A percentile compares a stretch with the other conserved stretches of the same genome.
Conservation (phyloP, 805 yeast genomes). For the Yarrowia sp. region DNA sequence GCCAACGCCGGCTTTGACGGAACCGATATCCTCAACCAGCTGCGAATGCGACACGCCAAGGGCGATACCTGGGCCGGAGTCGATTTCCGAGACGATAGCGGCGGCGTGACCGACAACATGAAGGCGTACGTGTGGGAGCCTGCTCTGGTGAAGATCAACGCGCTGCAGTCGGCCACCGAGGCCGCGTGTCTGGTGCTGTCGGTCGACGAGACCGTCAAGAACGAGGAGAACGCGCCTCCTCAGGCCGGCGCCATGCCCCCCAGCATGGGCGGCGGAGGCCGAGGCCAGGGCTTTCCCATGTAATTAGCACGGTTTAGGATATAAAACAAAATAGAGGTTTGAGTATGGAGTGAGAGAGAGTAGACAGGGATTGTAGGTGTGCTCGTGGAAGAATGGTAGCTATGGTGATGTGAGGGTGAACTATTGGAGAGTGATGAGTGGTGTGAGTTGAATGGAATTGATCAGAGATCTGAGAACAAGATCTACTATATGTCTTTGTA, state of each 20-base stretch:
- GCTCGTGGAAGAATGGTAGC: too few relatives aligned
- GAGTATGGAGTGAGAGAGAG: too few relatives aligned
- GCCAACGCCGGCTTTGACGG: constrained; percentile 99
- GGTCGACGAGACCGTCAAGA: constrained; percentile 86
- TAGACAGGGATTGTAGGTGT: too few relatives aligned
- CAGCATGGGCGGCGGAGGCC: constrained; percentile 42
- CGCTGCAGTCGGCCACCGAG: constrained; percentile 94
- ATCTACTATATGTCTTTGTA: too few relatives aligned
- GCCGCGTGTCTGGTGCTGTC: constrained; percentile 91
- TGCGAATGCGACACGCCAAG: constrained; percentile 92
- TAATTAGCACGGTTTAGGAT: neutral
- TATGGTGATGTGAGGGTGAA: too few relatives aligned
- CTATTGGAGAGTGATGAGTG: too few relatives aligned
- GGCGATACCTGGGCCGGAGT: constrained; percentile 93
- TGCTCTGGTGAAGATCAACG: constrained; percentile 88
- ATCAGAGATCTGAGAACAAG: too few relatives aligned
- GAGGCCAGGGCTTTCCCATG: constrained; percentile 41
- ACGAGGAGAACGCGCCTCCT: constrained; percentile 53
- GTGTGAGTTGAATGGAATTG: too few relatives aligned
- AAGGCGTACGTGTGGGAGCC: constrained; percentile 97
- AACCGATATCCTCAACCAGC: constrained; percentile 86
- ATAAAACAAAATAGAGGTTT: too few relatives aligned
- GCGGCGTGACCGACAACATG: constrained; percentile 69
- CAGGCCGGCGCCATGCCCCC: constrained; percentile 47
- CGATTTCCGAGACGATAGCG: constrained; percentile 65